Conservation (phyloP, 805 yeast species). For the Wickerhamomyces strasburgensis region DNA sequence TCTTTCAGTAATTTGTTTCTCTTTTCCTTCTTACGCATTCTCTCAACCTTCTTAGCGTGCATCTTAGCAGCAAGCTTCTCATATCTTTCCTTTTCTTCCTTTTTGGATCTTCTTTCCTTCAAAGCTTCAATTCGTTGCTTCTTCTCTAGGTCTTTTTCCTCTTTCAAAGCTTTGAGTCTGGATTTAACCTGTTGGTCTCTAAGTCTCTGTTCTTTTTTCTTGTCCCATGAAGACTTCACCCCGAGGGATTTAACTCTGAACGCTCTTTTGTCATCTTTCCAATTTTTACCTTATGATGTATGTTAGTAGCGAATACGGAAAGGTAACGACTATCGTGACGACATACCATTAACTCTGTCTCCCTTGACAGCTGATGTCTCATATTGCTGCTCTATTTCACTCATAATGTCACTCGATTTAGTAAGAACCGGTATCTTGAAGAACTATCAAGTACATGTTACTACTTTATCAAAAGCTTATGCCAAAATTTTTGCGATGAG, state of each 20-base stretch:
- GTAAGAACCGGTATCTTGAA: too few relatives aligned
- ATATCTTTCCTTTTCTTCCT: constrained; percentile 86
- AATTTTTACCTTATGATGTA: constrained; percentile 47
- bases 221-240: constrained; percentile 56
- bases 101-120: constrained; percentile 71
- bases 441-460: too few relatives aligned
- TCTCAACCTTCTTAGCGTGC: constrained; percentile 89
- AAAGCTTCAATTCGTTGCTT: constrained; percentile 48
- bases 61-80: constrained; percentile 77
- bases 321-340: background rate
- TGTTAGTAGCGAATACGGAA: constrained; percentile 1
- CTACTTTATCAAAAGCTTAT: too few relatives aligned
- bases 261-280: constrained; percentile 68
- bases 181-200: constrained; percentile 65
- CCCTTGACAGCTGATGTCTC: constrained; percentile 11
- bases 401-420: background rate
- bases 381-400: background rate
- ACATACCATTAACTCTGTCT: constrained; percentile 23
- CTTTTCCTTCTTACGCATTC: constrained; percentile 88
- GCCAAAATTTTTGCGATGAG: background rate
- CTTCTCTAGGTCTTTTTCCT: constrained; percentile 65
- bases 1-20: constrained; percentile 90
- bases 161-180: constrained; percentile 66
- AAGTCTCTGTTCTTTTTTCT: constrained; percentile 59
- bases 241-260: constrained; percentile 56